Evolutionary conservation across 805 yeast genomes (phyloP), one percentile per base, ranked within the genome.

Genomic region (Cyberlindnera xylosilytica): DNA sequence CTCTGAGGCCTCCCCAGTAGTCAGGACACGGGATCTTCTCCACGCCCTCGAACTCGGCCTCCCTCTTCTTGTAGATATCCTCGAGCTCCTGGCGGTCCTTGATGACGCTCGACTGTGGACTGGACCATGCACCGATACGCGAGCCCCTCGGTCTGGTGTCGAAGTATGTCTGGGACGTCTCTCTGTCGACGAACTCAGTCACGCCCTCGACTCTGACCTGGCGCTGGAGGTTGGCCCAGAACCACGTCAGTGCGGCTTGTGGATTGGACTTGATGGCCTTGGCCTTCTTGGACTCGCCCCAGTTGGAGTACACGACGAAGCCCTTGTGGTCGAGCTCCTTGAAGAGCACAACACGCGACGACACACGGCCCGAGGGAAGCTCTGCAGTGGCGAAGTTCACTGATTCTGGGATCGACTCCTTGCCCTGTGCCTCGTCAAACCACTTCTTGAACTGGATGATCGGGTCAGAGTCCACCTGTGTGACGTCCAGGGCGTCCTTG

Each of bases 61-160:
- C 81, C 46, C 67, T 73, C 20, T 68, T 59, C 10, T 62, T 58
- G 39, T 78, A 78, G 13, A 72, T 54, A 0, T 60, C 56, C 28
- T 89, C 85, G 46, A 91, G 75, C 52, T 78, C 85, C 13, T 76
- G 76, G 49, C 97, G 72, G 33, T 69, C 62, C 12, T 60, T 55
- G 28, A 90, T 70, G 3, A 69, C 72, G 41, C 75, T 71, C 26
- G 90, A 79, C 69, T 93, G 99, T 4, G 95, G 95, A 22, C 95
- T 83, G 0, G 97, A 85, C 96, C 97, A 90, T 0, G 99, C 99
- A 23, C 99, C 98, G 47, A 93, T 80, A 59, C 85, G 81, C 23
- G 96, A 85, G 6, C 95, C 97, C 45, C 96, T 73, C 29, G 99
- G 99, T 59, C 99, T 76, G 0, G 96, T 83, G 39, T 77, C 74